Conservation (phyloP, 768 basidiomycete genomes). For the Kwoniella shandongensis region DNA sequence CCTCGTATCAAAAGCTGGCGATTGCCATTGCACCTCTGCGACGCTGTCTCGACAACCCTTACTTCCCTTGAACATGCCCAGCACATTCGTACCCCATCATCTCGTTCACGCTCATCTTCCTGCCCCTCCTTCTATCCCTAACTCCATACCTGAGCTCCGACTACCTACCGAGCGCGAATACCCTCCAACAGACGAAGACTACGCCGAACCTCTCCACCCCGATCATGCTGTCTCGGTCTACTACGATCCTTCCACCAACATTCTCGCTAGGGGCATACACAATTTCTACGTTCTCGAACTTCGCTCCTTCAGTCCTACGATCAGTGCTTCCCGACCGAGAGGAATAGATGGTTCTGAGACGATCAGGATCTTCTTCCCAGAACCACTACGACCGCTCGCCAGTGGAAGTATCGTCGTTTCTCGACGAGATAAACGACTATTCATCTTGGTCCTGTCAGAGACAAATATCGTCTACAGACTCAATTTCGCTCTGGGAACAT, state of each 20-base stretch:
- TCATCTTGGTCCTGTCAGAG: conserved; percentile 36
- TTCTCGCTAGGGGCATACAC: conserved; percentile 39
- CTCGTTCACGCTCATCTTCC: conserved; percentile 47
- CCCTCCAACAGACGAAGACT: conserved; percentile 17
- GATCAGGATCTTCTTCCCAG: conserved; percentile 44
- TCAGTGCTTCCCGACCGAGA: conserved; percentile 10
- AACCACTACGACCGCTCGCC: conserved; percentile 28
- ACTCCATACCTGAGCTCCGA: conserved; percentile 35
- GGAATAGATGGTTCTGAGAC: conserved; percentile 22
- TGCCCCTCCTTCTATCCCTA: conserved; percentile 36
- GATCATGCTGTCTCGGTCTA: conserved; percentile 45
- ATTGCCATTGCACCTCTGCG: no score
- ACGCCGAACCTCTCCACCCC: conserved; percentile 34
- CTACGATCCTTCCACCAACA: conserved; percentile 26
- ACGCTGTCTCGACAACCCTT: background rate
- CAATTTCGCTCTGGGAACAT: conserved; percentile 26
- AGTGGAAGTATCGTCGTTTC: conserved; percentile 28
- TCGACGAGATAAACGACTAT: conserved; percentile 22
- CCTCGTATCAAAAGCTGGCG: no score
- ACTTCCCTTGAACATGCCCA: conserved; percentile 24
- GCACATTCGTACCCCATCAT: conserved; percentile 38
- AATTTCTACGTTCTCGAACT: conserved; percentile 48
- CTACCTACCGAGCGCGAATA: conserved; percentile 25
- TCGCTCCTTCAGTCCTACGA: conserved; percentile 18
- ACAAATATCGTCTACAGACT: conserved; percentile 36